These are phyloP conservation scores for Leptomonas pyrrhocoris DNA, from an alignment of 208 protist genomes.

Conservation along the genomic window DNA sequence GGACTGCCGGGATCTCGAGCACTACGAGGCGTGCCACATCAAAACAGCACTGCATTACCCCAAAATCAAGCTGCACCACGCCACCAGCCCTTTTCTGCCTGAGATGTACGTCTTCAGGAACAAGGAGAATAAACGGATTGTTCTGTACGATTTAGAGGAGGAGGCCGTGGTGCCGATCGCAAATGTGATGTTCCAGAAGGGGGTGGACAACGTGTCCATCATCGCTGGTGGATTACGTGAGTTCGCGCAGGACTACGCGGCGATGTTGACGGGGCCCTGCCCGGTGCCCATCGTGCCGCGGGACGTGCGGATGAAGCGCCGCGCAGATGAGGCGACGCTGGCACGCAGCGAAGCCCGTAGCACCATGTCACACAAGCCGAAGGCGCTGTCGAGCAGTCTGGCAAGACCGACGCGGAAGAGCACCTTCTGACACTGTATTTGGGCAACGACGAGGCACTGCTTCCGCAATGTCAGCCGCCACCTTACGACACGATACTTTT, in stretches of 20 bases:
- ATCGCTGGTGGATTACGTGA: constrained; percentile 83
- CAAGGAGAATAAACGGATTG: constrained; percentile 80
- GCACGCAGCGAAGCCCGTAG: constrained; percentile 80
- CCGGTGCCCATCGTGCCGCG: constrained; percentile 75
- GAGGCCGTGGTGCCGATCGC: constrained; percentile 56
- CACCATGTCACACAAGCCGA: constrained; percentile 76
- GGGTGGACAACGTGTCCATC: constrained; percentile 86
- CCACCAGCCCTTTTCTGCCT: constrained; percentile 75
- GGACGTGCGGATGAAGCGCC: constrained; percentile 70
- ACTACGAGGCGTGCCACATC: constrained; percentile 85
- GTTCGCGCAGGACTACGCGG: constrained; percentile 82
- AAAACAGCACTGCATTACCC: constrained; percentile 83
- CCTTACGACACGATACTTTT: too few relatives aligned
- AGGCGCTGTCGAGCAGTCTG: constrained; percentile 83
- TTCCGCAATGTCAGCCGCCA: too few relatives aligned
- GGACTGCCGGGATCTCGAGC: constrained; percentile 78
- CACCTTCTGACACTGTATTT: constrained; percentile 17
- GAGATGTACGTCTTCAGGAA: constrained; percentile 91
- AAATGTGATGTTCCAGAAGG: constrained; percentile 82
- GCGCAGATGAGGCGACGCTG: constrained; percentile 63
- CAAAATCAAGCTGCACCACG: constrained; percentile 69
- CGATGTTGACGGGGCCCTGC: constrained; percentile 50
- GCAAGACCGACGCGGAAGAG: constrained; percentile 39
- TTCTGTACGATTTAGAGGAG: constrained; percentile 91
- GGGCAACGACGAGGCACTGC: too few relatives aligned